Conservation (phyloP, 2,329 filamentous ascomycete species). For the Talaromyces rugulosus region DNA sequence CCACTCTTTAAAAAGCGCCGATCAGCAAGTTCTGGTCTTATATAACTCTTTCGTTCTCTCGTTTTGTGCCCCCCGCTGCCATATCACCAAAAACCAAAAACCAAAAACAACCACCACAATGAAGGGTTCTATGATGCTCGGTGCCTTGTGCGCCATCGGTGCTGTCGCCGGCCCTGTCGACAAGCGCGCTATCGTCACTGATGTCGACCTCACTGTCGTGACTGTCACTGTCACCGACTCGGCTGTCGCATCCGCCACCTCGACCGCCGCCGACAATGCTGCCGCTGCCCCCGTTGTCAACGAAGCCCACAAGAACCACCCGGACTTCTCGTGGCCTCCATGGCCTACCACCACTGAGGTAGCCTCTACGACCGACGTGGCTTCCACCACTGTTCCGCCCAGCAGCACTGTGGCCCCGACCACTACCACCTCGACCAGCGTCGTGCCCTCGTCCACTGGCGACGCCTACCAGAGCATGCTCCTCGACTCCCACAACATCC, state of each 20-base stretch:
- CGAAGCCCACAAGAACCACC: not conserved
- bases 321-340: not conserved
- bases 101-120: not conserved
- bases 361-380: not conserved
- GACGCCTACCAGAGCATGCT: constrained; percentile 32
- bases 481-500: constrained; percentile 76
- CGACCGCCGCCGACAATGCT: not conserved
- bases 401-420: constrained; percentile 9
- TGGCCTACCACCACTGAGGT: constrained; percentile 1
- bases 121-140: constrained; percentile 9
- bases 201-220: constrained; percentile 9
- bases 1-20: constrained; percentile 8
- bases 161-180: constrained; percentile 10
- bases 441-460: constrained; percentile 29
- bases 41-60: not conserved
- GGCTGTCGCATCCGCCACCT: not conserved
- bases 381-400: constrained; percentile 3
- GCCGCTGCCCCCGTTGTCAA: not conserved
- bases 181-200: constrained; percentile 10
- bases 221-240: constrained; percentile 12
- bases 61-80: constrained; percentile 8
- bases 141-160: constrained; percentile 11
- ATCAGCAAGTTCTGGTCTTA: constrained; percentile 5
- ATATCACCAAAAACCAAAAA: not conserved
- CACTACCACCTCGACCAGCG: constrained; percentile 8